Percentiles rank a stretch among this genome's conserved stretches.
phyloP scores from a whole-genome alignment of 768 basidiomycete genomes.

The Kwoniella mangroviensis region DNA sequence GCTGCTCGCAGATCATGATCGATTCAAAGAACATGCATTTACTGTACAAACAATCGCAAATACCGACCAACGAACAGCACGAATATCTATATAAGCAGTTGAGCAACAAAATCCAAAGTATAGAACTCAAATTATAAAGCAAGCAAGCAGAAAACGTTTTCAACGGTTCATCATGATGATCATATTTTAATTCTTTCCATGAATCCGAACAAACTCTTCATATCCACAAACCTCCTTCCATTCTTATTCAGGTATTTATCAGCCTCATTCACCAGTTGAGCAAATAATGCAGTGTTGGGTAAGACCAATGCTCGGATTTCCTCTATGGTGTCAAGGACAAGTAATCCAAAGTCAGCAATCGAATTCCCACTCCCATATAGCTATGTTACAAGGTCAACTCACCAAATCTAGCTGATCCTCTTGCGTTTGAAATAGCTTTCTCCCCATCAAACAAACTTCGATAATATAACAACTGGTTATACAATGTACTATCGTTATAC shows the following conservation, averaged over 20 bases:
- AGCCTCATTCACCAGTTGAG: constrained; percentile 65
- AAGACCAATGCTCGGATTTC: constrained; percentile 63
- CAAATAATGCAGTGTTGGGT: constrained; percentile 65
- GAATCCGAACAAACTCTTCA: constrained; percentile 77
- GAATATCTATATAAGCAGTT: too few relatives aligned
- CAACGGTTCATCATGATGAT: neutral
- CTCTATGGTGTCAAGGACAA: constrained; percentile 59
- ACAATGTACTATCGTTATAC: constrained; percentile 83
- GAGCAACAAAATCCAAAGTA: too few relatives aligned
- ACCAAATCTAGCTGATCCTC: constrained; percentile 60
- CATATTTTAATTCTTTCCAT: constrained; percentile 61
- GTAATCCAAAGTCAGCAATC: too few relatives aligned
- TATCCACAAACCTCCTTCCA: constrained; percentile 86
- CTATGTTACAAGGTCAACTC: constrained; percentile 28
- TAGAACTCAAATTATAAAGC: too few relatives aligned
- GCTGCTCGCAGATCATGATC: too few relatives aligned
- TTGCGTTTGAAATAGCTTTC: constrained; percentile 65
- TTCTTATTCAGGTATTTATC: constrained; percentile 83
- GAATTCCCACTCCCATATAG: too few relatives aligned
- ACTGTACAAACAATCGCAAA: too few relatives aligned
- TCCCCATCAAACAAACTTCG: constrained; percentile 74
- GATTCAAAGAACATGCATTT: too few relatives aligned
- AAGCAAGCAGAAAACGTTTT: too few relatives aligned
- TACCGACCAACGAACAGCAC: too few relatives aligned
- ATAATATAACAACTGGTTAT: constrained; percentile 88